Percentiles rank a stretch among this genome's conserved stretches.
Evolutionary conservation across 345 rosid genomes (phyloP).

Genomic region (Mangifera indica): DNA sequence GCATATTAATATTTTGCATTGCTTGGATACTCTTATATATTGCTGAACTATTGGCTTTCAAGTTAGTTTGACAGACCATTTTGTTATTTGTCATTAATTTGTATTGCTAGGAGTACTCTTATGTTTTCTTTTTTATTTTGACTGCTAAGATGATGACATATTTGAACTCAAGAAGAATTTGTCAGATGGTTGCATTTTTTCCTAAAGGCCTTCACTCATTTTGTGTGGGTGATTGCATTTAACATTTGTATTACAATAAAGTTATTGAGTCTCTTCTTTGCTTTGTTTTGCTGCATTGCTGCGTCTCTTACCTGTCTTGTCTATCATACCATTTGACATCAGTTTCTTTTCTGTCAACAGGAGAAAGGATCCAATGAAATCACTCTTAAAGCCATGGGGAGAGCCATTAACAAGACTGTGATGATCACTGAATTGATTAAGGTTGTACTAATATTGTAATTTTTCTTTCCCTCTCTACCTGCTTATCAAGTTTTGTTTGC

Average conservation of each 20-base stretch:
- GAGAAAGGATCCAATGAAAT: constrained; percentile 35
- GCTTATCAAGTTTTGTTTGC: not conserved
- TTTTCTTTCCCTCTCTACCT: not conserved
- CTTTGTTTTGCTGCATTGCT: not conserved
- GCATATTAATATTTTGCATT: no score
- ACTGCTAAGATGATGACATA: no score
- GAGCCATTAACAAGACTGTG: constrained; percentile 41
- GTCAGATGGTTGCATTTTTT: no score
- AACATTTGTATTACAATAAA: not conserved
- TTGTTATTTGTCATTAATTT: no score
- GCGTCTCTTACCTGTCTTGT: not conserved
- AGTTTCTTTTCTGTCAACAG: constrained; percentile 1
- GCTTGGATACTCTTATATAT: no score
- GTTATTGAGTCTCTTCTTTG: not conserved
- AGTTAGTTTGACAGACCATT: no score
- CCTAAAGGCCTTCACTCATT: no score
- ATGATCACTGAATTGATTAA: constrained; percentile 40
- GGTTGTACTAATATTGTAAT: constrained; percentile 11
- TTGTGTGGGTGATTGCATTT: not conserved
- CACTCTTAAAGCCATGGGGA: constrained; percentile 37
- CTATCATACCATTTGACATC: not conserved
- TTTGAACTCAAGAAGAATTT: no score
- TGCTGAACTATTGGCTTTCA: no score
- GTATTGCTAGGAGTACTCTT: no score
- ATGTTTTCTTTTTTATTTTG: no score